Base-by-base conservation (phyloP, 2,329 filamentous ascomycete species). In the Lachnellula hyalina region DNA sequence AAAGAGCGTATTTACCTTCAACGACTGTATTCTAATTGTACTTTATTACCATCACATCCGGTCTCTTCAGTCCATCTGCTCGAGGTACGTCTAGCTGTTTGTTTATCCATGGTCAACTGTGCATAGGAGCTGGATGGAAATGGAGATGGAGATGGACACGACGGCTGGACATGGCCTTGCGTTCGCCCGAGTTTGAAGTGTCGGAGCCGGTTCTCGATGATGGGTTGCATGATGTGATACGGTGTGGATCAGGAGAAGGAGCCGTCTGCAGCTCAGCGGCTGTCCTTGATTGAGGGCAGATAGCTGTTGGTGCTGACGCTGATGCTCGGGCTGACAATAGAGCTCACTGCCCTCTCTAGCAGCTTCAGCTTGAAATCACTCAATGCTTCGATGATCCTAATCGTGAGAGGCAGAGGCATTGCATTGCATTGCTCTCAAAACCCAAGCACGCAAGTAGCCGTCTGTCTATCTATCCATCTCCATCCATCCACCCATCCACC, bases 11-110 rank as follows among this genome's bases (percentile, higher is more conserved):
- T 36, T 61, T 56, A 52, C 42, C 49, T 55, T 62, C 46, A 23
- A 55, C 50, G 25, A 40, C 49, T 58, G 57, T 55, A 48, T 51
- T 56, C 55, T 40, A 49, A 50, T 47, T 62, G 60, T 62, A 53
- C 55, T 58, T 60, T 58, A 56, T 28, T 15, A 49, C 17, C 41
- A 45, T 47, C 35, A 40, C 25, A 23, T 52, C 34, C 23, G 12
- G 32, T 35, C 32, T 19, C n/a, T 46, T 45, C 40, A 15, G 19
- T 4, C 41, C 47, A 35, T 34, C 34, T 35, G 9, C 49, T 46
- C 47, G 17, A 35, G 32, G 45, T 47, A 47, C 6, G 25, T 32
- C 19, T 21, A 36, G 15, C 36, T 40, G 8, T 19, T 11, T 23
- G n/a, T 46, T 11, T 12, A 12, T 25, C 23, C 44, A 32, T 21